Evolutionary conservation across 2,329 filamentous ascomycete species (phyloP).

Genomic region (Clonostachys solani): DNA sequence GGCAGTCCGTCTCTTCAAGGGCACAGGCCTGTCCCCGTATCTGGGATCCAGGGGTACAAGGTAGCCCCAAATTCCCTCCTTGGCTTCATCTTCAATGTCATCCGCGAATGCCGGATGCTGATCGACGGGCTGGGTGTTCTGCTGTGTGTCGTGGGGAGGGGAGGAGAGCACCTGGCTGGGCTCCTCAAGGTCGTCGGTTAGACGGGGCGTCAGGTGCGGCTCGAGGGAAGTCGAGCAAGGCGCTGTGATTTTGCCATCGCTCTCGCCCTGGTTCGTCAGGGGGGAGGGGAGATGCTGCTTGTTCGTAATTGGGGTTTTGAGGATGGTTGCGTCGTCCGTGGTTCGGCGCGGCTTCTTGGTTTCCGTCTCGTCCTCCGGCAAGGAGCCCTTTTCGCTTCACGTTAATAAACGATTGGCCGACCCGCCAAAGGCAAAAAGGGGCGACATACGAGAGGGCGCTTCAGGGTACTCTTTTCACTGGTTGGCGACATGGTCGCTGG

Average conservation of each 20-base stretch:
- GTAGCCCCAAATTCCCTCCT: conserved; percentile 94
- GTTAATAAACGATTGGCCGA: conserved; percentile 3
- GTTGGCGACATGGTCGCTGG: conserved; percentile 48
- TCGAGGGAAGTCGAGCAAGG: conserved; percentile 58
- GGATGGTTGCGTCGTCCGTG: conserved; percentile 41
- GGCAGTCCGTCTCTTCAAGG: conserved; percentile 68
- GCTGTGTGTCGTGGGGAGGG: conserved; percentile 60
- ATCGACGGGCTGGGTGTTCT: conserved; percentile 69
- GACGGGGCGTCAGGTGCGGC: conserved; percentile 42
- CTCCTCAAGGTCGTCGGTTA: conserved; percentile 41
- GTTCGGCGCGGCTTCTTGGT: conserved; percentile 83
- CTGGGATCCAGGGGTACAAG: conserved; percentile 74
- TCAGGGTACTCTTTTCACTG: conserved; percentile 77
- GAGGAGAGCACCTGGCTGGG: conserved; percentile 43
- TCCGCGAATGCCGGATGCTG: conserved; percentile 69
- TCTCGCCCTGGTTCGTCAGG: conserved; percentile 59
- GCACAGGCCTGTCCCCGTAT: conserved; percentile 60
- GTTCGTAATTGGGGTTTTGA: conserved; percentile 56
- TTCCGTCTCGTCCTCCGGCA: conserved; percentile 59
- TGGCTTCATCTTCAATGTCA: conserved; percentile 78
- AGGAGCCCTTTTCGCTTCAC: conserved; percentile 50
- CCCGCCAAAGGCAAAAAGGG: conserved; percentile 9
- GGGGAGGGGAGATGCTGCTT: conserved; percentile 77
- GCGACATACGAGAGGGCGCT: conserved; percentile 68
- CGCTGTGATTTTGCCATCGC: conserved; percentile 63